These are phyloP conservation scores for Rhodotorula sp. DNA, from an alignment of 1,284 basidiomycete genomes.

Conservation along the genomic window DNA sequence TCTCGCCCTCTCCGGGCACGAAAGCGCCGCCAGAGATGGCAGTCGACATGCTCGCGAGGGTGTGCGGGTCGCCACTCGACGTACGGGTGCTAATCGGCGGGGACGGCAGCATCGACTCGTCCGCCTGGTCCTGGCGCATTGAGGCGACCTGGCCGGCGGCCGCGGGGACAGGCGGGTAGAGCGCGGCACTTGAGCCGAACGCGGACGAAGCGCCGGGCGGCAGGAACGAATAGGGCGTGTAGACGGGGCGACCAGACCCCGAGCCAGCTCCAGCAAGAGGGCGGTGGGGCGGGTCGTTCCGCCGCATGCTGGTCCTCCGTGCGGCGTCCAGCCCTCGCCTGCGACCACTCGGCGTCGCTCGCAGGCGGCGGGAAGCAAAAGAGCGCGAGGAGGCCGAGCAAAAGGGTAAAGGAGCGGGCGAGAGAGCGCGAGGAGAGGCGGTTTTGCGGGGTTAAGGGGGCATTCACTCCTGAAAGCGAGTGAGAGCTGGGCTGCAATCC, in stretches of 20 bases:
- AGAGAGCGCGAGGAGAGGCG: no score
- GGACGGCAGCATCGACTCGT: background rate
- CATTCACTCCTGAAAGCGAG: no score
- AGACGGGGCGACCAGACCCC: background rate
- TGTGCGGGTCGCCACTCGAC: background rate
- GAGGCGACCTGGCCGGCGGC: background rate
- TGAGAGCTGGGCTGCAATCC: no score
- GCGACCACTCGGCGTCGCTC: no score
- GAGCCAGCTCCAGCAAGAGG: background rate
- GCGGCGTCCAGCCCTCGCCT: no score
- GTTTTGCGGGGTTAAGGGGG: no score
- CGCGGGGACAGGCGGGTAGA: background rate
- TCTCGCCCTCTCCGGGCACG: background rate
- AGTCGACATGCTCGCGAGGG: background rate
- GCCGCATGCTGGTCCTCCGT: background rate
- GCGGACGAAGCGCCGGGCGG: background rate
- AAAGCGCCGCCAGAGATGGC: constrained; percentile 3
- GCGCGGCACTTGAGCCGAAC: no score
- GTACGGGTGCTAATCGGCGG: background rate
- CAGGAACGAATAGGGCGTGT: background rate
- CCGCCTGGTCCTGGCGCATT: background rate
- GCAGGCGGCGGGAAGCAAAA: no score
- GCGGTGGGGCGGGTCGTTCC: background rate
- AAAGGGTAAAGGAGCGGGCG: no score
- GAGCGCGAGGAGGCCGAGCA: no score